These are phyloP conservation scores for Xanthoparmelia taractica DNA, from an alignment of 495 filamentous ascomycete species.

Conservation along the genomic window DNA sequence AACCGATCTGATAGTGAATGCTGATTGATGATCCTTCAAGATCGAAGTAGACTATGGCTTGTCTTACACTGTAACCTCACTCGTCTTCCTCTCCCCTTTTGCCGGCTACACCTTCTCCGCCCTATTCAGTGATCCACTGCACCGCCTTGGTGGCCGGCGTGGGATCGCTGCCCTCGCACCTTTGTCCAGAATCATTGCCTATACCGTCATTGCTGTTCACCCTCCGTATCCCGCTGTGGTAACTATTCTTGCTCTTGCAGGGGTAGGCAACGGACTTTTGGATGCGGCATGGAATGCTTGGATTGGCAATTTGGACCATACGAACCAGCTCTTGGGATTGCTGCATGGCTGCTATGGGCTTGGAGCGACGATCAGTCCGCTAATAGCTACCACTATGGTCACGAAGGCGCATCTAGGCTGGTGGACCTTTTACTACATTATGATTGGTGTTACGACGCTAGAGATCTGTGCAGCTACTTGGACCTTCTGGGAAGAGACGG, in stretches of 20 bases:
- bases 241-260: slow-evolving; percentile 50
- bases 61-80: slow-evolving; percentile 51
- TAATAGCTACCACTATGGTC: slow-evolving; percentile 52
- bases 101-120: slow-evolving; percentile 51
- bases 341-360: slow-evolving; percentile 52
- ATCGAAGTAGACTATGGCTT: slow-evolving; percentile 53
- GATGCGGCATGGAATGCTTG: slow-evolving; percentile 61
- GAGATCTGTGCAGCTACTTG: slow-evolving; percentile 47
- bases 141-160: slow-evolving; percentile 57
- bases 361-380: slow-evolving; percentile 49
- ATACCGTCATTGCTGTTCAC: slow-evolving; percentile 50
- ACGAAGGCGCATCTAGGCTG: slow-evolving; percentile 42
- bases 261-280: slow-evolving; percentile 55
- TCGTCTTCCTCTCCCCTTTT: slow-evolving; percentile 56
- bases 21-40: slow-evolving; percentile 27
- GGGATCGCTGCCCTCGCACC: slow-evolving; percentile 66
- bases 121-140: slow-evolving; percentile 50
- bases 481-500: slow-evolving; percentile 65
- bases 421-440: slow-evolving; percentile 57
- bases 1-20: neutral
- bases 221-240: slow-evolving; percentile 55
- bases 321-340: slow-evolving; percentile 51
- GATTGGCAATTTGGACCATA: slow-evolving; percentile 56
- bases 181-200: slow-evolving; percentile 55
- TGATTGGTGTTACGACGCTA: slow-evolving; percentile 55